Evolutionary conservation across 176 grass and related monocot genomes (phyloP), one percentile per base, ranked within the genome.

Genomic region (Carex parvula): DNA sequence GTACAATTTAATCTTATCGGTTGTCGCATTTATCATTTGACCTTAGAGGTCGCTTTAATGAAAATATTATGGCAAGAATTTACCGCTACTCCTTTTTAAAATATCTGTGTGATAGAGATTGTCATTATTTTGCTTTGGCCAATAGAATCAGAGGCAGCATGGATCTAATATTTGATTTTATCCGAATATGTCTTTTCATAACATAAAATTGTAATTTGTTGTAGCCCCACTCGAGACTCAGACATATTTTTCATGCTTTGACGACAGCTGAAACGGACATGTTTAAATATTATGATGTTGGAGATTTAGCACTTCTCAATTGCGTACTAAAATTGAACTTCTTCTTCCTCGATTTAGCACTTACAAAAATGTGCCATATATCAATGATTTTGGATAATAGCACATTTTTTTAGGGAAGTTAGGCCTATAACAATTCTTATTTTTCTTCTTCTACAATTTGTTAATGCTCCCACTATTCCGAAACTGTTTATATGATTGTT

Each of bases 161-260:
- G 8, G 0, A 10, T 44, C 39, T 22, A 65, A 65, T 21, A 46
- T 72, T 72, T 46, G 18, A 72, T 72, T 71, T 71, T 71, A n/a
- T 71, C 68, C 18, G 2, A 71, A 46, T 20, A 44, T 73, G n/a
- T 73, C 67, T 48, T 73, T 73, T 73, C 41, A 73, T 73, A 12
- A 44, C 20, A n/a, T n/a, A 35, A 3, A 35, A 24, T 35, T 14
- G 30, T 35, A 67, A 35, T 67, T 35, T 67, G 13, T 35, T 33
- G 0, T 35, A 35, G 29, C 64, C 64, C 64, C 64, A 67, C 64
- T 67, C 4, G 2, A 8, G 64, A 67, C 24, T 35, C 5, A 67
- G 30, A 67, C 4, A 33, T 17, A 67, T 67, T 7, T 7, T 15
- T 35, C 64, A 67, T 35, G 12, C 14, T 16, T 67, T 8, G 4